phyloP scores from a whole-genome alignment of 2,329 filamentous ascomycete species.

The Colletotrichum plurivorum region DNA sequence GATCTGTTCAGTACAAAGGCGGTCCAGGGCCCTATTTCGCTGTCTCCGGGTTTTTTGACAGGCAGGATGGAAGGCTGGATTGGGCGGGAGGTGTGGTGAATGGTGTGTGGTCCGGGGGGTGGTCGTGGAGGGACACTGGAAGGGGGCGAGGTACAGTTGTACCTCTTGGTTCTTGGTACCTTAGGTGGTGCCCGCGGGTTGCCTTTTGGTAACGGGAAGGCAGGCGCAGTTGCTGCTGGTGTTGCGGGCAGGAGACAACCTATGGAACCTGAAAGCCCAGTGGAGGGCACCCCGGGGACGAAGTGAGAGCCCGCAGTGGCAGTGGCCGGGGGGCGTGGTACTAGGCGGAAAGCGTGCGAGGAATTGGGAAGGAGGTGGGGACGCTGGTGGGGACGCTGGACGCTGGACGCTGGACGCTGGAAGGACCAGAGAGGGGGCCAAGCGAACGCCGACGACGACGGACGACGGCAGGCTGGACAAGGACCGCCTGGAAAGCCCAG shows the following conservation, averaged over 20 bases:
- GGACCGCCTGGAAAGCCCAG: conserved; percentile 19
- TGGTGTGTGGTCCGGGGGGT: neutral
- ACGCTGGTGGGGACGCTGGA: conserved; percentile 26
- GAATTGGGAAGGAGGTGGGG: conserved; percentile 27
- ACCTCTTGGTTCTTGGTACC: neutral
- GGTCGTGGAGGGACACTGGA: conserved; percentile 15
- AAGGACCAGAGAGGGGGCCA: conserved; percentile 28
- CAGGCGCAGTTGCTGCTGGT: neutral
- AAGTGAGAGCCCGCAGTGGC: conserved; percentile 13
- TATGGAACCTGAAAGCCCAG: neutral
- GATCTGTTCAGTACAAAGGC: conserved; percentile 49
- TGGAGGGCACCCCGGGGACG: neutral
- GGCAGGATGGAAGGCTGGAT: conserved; percentile 22
- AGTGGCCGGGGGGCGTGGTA: conserved; percentile 20
- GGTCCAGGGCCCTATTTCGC: conserved; percentile 44
- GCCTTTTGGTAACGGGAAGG: neutral
- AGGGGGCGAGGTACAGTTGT: conserved; percentile 9
- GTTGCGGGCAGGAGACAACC: conserved; percentile 1
- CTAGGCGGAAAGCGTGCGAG: conserved; percentile 28
- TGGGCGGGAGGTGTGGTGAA: neutral
- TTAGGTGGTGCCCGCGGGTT: no score
- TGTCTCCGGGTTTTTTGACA: conserved; percentile 38
- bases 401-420: neutral
- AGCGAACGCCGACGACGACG: conserved; percentile 14
- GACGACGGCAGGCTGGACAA: conserved; percentile 13